Evolutionary conservation across 2,329 filamentous ascomycete species (phyloP).

Genomic region (Cercospora nicotianae): DNA sequence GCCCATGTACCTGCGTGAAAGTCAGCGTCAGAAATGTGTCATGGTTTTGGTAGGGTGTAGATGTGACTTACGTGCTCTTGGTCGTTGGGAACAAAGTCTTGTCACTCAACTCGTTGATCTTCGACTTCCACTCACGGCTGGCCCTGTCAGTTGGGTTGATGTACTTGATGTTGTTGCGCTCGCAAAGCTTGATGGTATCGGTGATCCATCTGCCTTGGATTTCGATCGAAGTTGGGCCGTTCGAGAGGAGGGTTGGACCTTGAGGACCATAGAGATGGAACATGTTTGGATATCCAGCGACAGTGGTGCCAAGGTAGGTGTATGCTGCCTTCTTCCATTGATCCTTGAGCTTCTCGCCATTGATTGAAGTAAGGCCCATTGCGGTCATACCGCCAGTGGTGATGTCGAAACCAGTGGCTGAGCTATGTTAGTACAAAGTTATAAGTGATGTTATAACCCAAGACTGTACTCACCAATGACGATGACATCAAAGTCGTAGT

Average conservation of each 20-base stretch:
- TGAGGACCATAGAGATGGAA: slow-evolving; percentile 43
- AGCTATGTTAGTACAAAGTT: slow-evolving; percentile 25
- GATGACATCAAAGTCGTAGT: slow-evolving; percentile 45
- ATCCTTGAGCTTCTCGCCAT: slow-evolving; percentile 34
- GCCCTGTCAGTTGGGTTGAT: slow-evolving; percentile 36
- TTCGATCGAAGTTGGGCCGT: slow-evolving; percentile 45
- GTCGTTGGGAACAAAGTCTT: slow-evolving; percentile 35
- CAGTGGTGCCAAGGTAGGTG: slow-evolving; percentile 48
- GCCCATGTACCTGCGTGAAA: slow-evolving; percentile 22
- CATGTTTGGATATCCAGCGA: slow-evolving; percentile 40
- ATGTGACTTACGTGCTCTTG: slow-evolving; percentile 33
- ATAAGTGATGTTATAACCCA: background rate
- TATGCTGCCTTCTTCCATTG: slow-evolving; percentile 45
- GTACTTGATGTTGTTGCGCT: slow-evolving; percentile 33
- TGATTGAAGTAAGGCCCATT: slow-evolving; percentile 43
- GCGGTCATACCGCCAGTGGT: slow-evolving; percentile 46
- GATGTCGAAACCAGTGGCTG: slow-evolving; percentile 51
- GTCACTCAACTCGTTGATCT: slow-evolving; percentile 34
- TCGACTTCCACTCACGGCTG: slow-evolving; percentile 34
- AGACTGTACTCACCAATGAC: slow-evolving; percentile 4
- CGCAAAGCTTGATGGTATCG: slow-evolving; percentile 31
- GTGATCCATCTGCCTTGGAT: slow-evolving; percentile 44
- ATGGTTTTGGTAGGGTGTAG: no score
- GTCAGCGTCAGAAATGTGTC: background rate
- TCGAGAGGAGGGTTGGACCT: slow-evolving; percentile 45